phyloP scores from a whole-genome alignment of 2,329 filamentous ascomycete species.

The Neopestalotiopsis clavispora region DNA sequence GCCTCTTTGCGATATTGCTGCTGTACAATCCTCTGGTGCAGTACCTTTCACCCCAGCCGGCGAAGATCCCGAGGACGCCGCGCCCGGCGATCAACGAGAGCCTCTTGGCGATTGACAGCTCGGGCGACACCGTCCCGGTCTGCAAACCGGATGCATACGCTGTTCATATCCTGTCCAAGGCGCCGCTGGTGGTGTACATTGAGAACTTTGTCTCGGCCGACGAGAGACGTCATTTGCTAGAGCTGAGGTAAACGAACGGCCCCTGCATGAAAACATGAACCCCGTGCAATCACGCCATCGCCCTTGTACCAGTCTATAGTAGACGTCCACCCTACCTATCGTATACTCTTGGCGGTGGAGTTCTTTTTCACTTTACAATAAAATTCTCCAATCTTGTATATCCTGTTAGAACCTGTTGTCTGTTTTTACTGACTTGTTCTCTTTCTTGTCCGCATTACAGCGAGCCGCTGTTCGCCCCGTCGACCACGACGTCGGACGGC shows the following conservation, averaged over 20 bases:
- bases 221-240: constrained; percentile 53
- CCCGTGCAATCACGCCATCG: not conserved
- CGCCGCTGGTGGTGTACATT: constrained; percentile 59
- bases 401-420: not conserved
- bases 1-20: constrained; percentile 45
- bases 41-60: constrained; percentile 36
- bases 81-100: constrained; percentile 55
- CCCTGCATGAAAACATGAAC: not conserved
- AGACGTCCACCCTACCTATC: not conserved
- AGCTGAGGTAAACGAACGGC: constrained; percentile 51
- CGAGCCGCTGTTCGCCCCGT: constrained; percentile 52
- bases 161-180: constrained; percentile 52
- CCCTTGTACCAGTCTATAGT: not conserved
- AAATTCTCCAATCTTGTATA: not conserved
- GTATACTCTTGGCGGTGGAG: not conserved
- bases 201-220: constrained; percentile 52
- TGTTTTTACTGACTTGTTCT: not conserved
- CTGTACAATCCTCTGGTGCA: constrained; percentile 49
- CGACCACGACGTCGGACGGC: constrained; percentile 55
- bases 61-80: constrained; percentile 40
- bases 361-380: not conserved
- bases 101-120: constrained; percentile 52
- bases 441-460: constrained; percentile 32
- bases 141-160: constrained; percentile 49
- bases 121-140: constrained; percentile 36